Percentiles rank a stretch among this genome's conserved stretches.
Conservation (phyloP, 345 rosid genomes). For the Sisymbrium altissimum region DNA sequence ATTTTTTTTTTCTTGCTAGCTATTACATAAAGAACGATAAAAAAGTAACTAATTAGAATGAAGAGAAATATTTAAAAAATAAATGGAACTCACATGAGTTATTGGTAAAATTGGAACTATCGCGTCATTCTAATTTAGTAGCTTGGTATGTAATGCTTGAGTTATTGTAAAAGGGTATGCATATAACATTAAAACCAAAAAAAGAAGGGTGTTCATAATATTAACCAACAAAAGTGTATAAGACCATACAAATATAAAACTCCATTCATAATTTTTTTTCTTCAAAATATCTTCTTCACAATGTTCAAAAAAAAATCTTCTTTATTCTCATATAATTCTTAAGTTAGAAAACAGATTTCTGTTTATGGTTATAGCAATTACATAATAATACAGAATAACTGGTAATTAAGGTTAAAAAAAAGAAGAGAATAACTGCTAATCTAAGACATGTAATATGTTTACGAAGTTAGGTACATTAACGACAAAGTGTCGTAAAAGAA, state of each 20-base stretch:
- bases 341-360: not conserved
- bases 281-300: too few species aligned
- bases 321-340: not conserved
- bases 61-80: not conserved
- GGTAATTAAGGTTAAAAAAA: too few species aligned
- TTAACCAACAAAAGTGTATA: too few species aligned
- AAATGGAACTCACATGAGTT: not conserved
- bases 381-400: not conserved
- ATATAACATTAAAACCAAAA: too few species aligned
- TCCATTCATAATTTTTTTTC: not conserved
- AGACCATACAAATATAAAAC: not conserved
- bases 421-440: not conserved
- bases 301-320: too few species aligned
- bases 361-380: not conserved
- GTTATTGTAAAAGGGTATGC: too few species aligned
- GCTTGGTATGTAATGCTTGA: too few species aligned
- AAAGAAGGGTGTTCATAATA: too few species aligned
- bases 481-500: constrained; percentile 3
- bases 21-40: not conserved
- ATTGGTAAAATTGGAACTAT: not conserved
- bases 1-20: not conserved
- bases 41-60: not conserved
- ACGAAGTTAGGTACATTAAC: constrained; percentile 16
- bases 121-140: not conserved
- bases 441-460: not conserved